Evolutionary conservation across 768 basidiomycete genomes (phyloP), one percentile per base, ranked within the genome.

Genomic region (Panaeolus cyanescens): DNA sequence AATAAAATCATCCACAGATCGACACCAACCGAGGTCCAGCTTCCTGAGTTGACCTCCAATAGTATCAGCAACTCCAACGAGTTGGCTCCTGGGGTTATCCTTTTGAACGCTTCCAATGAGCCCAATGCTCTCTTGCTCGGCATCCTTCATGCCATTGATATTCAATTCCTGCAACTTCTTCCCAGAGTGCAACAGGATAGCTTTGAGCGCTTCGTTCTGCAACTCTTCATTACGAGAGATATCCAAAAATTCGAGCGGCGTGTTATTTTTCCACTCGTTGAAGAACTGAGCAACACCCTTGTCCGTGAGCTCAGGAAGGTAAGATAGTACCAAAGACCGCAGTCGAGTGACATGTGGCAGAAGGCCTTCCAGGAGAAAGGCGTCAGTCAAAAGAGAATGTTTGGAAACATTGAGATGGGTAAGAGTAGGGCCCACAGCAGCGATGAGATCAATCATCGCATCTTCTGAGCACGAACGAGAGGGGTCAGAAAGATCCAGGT

Each of bases 21-120:
- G 78, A 67, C 95, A 95, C 85, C 91, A 99, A 1, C 95, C 90
- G 2, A 95, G 74, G 68, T 99, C 92, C 37, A 98, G 63, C 69
- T 77, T 81, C 66, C 71, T 75, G 69, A 96, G 63, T 13, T 50
- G 45, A 0, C 45, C 45, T 30, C 45, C 45, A 50, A 50, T 50
- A 4, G 25, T 50, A 50, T 50, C 25, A 6, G 45, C 22, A 30
- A 28, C 12, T 28, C 45, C 45, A 28, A 50, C 45, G 25, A 50
- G 25, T 28, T 28, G 45, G 15, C 25, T 50, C 25, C 30, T 50
- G 5, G 45, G 45, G 28, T 28, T 28, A 33, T 80, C 74, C 2
- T 65, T 68, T 15, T 70, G 74, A 13, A 67, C 59, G 73, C 78
- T 9, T 34, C 72, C 76, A 25, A 83, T 67, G 60, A 60, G 61